These are phyloP conservation scores for Tephrocybe sp. DNA, from an alignment of 768 basidiomycete genomes.

Conservation along the genomic window DNA sequence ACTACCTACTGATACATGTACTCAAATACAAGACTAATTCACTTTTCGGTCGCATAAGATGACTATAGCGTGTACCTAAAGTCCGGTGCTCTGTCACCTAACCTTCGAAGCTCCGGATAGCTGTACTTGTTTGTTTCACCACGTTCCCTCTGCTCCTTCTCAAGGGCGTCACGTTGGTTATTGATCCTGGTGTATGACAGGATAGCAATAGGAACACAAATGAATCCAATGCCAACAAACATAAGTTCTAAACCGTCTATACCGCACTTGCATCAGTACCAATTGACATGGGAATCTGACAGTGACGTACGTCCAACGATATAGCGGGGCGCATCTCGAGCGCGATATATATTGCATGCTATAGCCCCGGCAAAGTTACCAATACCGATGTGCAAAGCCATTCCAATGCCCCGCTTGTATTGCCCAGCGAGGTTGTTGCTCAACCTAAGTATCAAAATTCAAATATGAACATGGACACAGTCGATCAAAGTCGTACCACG, in stretches of 20 bases:
- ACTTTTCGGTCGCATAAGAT: no score
- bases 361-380: constrained; percentile 67
- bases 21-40: no score
- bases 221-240: constrained; percentile 65
- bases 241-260: constrained; percentile 62
- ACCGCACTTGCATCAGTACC: background rate
- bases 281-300: background rate
- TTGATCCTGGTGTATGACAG: constrained; percentile 57
- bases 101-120: constrained; percentile 31
- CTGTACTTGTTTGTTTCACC: constrained; percentile 33
- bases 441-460: constrained; percentile 36
- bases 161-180: constrained; percentile 39
- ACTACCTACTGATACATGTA: no score
- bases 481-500: constrained; percentile 42
- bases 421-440: constrained; percentile 66
- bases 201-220: constrained; percentile 45
- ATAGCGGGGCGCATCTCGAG: constrained; percentile 58
- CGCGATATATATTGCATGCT: constrained; percentile 59
- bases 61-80: constrained; percentile 49
- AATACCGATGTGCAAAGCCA: constrained; percentile 70
- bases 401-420: constrained; percentile 66
- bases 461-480: background rate
- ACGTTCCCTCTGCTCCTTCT: constrained; percentile 24
- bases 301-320: constrained; percentile 55
- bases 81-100: constrained; percentile 64